Percentiles rank a stretch among this genome's conserved stretches.
Conservation (phyloP, 2,329 filamentous ascomycete species). For the Drechslerella dactyloides region DNA sequence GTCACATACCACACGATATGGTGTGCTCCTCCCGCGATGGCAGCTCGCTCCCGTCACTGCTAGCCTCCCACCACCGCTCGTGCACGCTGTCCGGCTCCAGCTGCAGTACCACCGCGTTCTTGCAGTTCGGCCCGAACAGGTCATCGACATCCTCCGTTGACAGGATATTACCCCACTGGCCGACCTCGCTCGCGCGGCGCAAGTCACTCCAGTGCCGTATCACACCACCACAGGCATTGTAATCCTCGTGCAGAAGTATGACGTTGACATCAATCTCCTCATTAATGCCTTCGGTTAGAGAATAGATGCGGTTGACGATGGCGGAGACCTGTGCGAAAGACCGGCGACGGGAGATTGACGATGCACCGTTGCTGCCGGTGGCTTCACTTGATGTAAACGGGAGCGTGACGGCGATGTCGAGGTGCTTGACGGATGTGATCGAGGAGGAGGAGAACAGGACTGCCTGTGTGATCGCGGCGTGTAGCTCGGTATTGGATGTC, state of each 20-base stretch:
- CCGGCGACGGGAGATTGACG: slow-evolving; percentile 26
- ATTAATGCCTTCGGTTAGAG: slow-evolving; percentile 37
- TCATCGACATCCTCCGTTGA: slow-evolving; percentile 45
- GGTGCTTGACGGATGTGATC: slow-evolving; percentile 39
- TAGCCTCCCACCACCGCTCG: slow-evolving; percentile 50
- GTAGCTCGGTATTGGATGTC: slow-evolving; percentile 36
- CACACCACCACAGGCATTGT: slow-evolving; percentile 37
- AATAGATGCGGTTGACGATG: slow-evolving; percentile 38
- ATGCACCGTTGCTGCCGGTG: not conserved
- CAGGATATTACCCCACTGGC: slow-evolving; percentile 30
- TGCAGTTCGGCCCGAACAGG: slow-evolving; percentile 41
- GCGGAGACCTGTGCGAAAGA: slow-evolving; percentile 32
- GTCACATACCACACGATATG: slow-evolving; percentile 34
- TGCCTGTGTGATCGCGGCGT: slow-evolving; percentile 36
- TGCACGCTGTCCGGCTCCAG: slow-evolving; percentile 48
- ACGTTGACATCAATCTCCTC: slow-evolving; percentile 47
- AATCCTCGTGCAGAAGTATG: slow-evolving; percentile 38
- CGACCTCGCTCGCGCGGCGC: slow-evolving; percentile 26
- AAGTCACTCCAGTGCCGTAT: slow-evolving; percentile 42
- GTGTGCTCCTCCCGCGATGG: slow-evolving; percentile 52
- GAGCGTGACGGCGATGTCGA: slow-evolving; percentile 44
- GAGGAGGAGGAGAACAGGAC: slow-evolving; percentile 45
- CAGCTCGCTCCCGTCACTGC: slow-evolving; percentile 52
- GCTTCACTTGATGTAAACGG: slow-evolving; percentile 1
- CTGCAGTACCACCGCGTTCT: slow-evolving; percentile 54